A percentile compares a stretch with the other conserved stretches of the same genome.
These are phyloP conservation scores for Thalassiosira oceanica DNA, from an alignment of 352 stramenopile species.

Conservation along the genomic window DNA sequence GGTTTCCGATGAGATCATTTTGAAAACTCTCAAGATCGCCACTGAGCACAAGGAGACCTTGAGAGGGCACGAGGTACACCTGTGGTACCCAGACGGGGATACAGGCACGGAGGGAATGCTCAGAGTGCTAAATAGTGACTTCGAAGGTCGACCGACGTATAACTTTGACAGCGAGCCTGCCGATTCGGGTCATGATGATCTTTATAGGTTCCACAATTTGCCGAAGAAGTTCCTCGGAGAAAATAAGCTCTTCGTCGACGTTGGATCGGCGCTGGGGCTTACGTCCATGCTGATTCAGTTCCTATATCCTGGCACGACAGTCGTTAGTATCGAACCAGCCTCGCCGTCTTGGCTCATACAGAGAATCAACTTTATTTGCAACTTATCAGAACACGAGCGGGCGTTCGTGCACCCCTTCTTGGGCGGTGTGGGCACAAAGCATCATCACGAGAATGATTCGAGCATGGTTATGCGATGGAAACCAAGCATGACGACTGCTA, in stretches of 20 bases:
- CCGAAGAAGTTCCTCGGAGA: constrained; percentile 43
- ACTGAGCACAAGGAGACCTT: constrained; percentile 47
- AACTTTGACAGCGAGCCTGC: constrained; percentile 45
- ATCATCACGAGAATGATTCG: constrained; percentile 57
- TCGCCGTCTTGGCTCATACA: constrained; percentile 71
- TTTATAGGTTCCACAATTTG: constrained; percentile 37
- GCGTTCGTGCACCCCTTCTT: constrained; percentile 58
- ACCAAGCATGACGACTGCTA: constrained; percentile 53
- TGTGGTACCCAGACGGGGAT: constrained; percentile 65
- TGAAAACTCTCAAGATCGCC: constrained; percentile 47
- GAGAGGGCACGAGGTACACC: constrained; percentile 40
- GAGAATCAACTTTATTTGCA: constrained; percentile 72
- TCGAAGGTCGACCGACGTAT: constrained; percentile 20
- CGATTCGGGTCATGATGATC: constrained; percentile 38
- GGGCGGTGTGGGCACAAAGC: constrained; percentile 64
- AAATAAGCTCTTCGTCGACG: constrained; percentile 73
- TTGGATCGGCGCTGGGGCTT: constrained; percentile 61
- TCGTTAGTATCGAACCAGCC: constrained; percentile 68
- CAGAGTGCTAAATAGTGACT: constrained; percentile 40
- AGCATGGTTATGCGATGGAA: constrained; percentile 71
- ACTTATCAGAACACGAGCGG: constrained; percentile 48
- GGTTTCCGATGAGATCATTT: constrained; percentile 44
- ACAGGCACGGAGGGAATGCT: constrained; percentile 55
- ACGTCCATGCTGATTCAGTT: constrained; percentile 57
- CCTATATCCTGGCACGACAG: constrained; percentile 60